Conservation (phyloP, 192 early-diverging fungal species). For the Gorgonomyces haynaldii region DNA sequence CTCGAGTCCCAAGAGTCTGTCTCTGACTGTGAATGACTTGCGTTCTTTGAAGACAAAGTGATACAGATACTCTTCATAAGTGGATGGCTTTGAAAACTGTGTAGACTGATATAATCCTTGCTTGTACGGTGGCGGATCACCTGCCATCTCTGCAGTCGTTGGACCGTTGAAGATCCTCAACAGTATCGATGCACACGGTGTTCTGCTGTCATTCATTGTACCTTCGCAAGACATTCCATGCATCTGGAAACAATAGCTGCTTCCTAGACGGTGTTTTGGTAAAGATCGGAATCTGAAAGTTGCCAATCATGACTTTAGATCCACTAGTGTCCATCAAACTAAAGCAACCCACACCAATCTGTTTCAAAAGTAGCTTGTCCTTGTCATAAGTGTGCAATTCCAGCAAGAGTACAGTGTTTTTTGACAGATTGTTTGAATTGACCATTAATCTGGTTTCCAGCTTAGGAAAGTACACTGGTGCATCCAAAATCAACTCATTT, state of each 20-base stretch:
- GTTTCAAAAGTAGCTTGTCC: not conserved
- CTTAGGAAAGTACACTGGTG: not conserved
- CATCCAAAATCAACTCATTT: not conserved
- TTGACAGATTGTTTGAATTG: not conserved
- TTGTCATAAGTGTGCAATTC: not conserved
- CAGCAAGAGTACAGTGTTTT: not conserved
- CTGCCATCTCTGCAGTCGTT: not conserved
- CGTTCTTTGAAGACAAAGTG: slow-evolving; percentile 2
- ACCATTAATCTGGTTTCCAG: too few relatives aligned
- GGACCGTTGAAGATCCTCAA: not conserved
- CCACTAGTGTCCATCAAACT: not conserved
- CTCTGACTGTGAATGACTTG: slow-evolving; percentile 1
- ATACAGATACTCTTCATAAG: not conserved
- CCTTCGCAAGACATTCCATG: not conserved
- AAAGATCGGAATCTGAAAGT: not conserved
- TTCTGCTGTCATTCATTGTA: not conserved
- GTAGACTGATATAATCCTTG: not conserved
- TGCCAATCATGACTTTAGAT: not conserved
- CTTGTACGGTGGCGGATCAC: not conserved
- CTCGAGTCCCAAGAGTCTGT: slow-evolving; percentile 1
- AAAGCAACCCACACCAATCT: not conserved
- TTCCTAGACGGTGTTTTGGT: not conserved
- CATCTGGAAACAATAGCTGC: too few relatives aligned
- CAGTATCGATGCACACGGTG: not conserved
- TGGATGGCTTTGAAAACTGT: not conserved